A percentile compares a stretch with the other conserved stretches of the same genome.
Conservation (phyloP, 305 asterid species). For the Solanum hybrid region DNA sequence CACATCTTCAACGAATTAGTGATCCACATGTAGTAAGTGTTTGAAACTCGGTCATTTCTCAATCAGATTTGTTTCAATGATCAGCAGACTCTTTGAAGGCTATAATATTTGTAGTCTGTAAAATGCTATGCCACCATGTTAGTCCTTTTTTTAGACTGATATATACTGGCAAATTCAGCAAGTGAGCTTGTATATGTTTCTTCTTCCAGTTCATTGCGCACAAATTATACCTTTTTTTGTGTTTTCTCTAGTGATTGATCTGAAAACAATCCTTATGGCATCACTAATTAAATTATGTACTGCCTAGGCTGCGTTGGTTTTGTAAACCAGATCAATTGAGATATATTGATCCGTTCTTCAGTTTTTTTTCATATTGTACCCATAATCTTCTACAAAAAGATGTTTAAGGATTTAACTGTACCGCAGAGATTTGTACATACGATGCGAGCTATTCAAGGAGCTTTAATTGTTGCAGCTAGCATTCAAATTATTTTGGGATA, state of each 20-base stretch:
- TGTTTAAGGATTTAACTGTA: conserved; percentile 6
- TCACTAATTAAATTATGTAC: background rate
- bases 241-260: background rate
- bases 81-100: background rate
- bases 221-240: background rate
- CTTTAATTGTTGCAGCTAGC: conserved; percentile 80
- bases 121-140: background rate
- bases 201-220: background rate
- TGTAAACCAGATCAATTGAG: background rate
- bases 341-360: background rate
- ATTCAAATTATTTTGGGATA: conserved; percentile 85
- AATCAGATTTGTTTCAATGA: background rate
- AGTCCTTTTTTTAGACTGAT: background rate
- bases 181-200: background rate
- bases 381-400: background rate
- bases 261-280: background rate
- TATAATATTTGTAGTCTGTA: background rate
- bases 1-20: conserved; percentile 52
- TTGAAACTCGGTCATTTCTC: background rate
- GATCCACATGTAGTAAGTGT: conserved; percentile 64
- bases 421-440: conserved; percentile 74
- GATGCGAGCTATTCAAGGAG: conserved; percentile 99
- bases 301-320: background rate
- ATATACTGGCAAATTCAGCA: background rate
- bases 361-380: background rate